Base-by-base conservation (phyloP, 768 basidiomycete species). In the Leccinum subtestaceum region DNA sequence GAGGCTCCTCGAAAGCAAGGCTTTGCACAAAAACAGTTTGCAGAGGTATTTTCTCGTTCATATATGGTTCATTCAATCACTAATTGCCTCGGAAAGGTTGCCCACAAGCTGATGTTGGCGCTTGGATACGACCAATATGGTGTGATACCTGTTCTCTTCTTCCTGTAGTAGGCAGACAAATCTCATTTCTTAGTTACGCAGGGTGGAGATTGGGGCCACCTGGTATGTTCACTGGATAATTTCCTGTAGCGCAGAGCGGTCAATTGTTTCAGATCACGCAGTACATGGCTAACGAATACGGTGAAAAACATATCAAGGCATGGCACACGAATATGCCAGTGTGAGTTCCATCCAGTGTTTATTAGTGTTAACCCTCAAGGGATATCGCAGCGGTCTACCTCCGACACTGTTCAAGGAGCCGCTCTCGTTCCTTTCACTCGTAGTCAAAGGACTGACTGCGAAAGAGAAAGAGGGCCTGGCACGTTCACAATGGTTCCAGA, bases 1-100 rank as follows among this genome's bases (percentile, higher is more conserved):
- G 78, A 84, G 46, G 82, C 79, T 0, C 79, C 83, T 0, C 80
- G 67, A 52, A 80, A 80, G 65, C 76, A 75, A 58, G 84, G 84
- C 0, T 87, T 87, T 60, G 65, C 62, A 8, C 29, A 70, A 0
- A 59, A 67, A n/a, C 83, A 86, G 50, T 85, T 81, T 52, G 84
- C 84, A 1, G 83, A 87, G 72, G 85, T 81, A 47, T 25, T 54
- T 58, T 12, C 15, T 51, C 45, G 2, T 55, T 5, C 23, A 23
- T 23, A 23, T 23, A 23, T 23, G 23, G 23, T 23, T 23, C 23
- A 23, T 23, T 23, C 23, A 23, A 23, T 23, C 23, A 23, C 23
- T 23, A 23, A 23, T 23, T 23, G 23, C 23, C 23, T 23, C 23
- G 23, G 23, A 23, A 23, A 23, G 23, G 13, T 82, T 8, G 74